phyloP scores from a whole-genome alignment of 1,284 basidiomycete species.

The Microbotryomycetes sp. region DNA sequence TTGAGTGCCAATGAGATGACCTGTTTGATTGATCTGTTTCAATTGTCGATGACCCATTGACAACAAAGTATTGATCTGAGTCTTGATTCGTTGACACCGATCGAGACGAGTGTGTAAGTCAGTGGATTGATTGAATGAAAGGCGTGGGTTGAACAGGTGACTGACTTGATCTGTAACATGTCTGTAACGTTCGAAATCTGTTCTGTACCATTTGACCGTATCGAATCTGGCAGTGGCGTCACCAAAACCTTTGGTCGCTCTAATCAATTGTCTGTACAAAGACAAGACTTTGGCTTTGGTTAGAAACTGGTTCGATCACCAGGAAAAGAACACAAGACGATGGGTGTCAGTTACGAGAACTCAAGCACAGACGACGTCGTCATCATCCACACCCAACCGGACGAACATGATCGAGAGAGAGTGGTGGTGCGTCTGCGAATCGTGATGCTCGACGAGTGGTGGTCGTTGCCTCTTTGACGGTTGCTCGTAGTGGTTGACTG shows the following conservation, averaged over 20 bases:
- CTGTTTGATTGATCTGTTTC: conserved; percentile 32
- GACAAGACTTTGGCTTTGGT: conserved; percentile 23
- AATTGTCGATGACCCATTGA: conserved; percentile 26
- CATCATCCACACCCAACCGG: too few species aligned
- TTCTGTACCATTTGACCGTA: conserved; percentile 23
- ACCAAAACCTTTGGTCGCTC: conserved; percentile 24
- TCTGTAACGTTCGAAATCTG: conserved; percentile 30
- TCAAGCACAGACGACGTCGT: neutral
- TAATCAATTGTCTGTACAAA: conserved; percentile 31
- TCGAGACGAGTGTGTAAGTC: too few species aligned
- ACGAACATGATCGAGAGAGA: conserved; percentile 30
- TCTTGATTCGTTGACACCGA: conserved; percentile 8
- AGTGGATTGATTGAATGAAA: too few species aligned
- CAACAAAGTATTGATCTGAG: conserved; percentile 27
- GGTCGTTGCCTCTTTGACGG: neutral
- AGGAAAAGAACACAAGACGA: neutral
- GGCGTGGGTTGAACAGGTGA: neutral
- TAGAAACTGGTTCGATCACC: conserved; percentile 19
- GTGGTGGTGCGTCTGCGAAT: neutral
- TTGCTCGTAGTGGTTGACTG: neutral
- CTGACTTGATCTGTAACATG: conserved; percentile 23
- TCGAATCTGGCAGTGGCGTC: conserved; percentile 18
- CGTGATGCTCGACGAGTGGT: neutral
- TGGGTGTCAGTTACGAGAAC: too few species aligned
- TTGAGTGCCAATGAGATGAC: conserved; percentile 21